Conservation (phyloP, 441 rosid species). For the Omphalea diandra region DNA sequence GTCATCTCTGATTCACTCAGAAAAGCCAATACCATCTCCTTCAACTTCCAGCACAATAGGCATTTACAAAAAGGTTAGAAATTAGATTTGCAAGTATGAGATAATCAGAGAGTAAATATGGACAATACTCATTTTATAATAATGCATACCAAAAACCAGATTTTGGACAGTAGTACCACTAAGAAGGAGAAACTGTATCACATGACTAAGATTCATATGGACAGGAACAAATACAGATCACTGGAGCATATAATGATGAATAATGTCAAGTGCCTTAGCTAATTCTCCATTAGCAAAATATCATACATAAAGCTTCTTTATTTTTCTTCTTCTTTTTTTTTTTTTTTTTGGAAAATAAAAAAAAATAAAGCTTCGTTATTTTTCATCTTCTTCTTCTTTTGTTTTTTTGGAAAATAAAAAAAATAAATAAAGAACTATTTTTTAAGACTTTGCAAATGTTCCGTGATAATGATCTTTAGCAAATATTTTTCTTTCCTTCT, state of each 20-base stretch:
- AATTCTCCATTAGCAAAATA: no score
- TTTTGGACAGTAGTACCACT: neutral
- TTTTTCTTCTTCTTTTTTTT: no score
- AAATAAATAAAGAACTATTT: no score
- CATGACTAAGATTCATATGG: neutral
- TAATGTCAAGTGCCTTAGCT: neutral
- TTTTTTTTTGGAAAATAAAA: no score
- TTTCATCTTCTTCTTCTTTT: no score
- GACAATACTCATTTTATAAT: neutral
- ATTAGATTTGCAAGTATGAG: neutral
- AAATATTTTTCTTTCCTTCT: no score
- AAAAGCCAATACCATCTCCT: conserved; percentile 73
- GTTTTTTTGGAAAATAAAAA: no score
- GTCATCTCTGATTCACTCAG: conserved; percentile 56
- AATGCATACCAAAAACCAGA: neutral
- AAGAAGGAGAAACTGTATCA: neutral
- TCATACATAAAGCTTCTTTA: no score
- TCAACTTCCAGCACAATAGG: conserved; percentile 40
- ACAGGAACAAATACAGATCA: neutral
- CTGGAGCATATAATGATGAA: neutral
- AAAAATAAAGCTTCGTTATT: no score
- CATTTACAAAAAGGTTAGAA: neutral
- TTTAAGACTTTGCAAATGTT: no score
- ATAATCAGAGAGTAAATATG: neutral
- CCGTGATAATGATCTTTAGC: no score